phyloP scores from a whole-genome alignment of 352 stramenopile species.

The Pythium coloratum region DNA sequence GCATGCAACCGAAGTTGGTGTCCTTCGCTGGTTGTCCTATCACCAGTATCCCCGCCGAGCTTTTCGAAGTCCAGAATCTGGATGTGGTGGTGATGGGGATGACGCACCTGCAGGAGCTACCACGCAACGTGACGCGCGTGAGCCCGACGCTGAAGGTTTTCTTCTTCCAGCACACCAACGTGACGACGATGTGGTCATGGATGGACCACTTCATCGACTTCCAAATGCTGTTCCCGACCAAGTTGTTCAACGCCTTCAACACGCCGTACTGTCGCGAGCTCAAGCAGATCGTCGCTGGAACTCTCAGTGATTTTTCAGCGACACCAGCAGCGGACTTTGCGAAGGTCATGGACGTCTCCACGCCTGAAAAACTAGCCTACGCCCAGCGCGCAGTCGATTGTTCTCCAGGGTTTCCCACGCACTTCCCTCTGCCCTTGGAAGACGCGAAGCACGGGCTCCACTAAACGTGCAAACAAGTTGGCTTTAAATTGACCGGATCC shows the following conservation, averaged over 20 bases:
- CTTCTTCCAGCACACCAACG: background rate
- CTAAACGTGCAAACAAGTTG: no score
- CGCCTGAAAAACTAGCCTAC: background rate
- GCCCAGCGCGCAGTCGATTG: background rate
- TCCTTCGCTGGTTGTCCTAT: conserved; percentile 6
- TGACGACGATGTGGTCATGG: background rate
- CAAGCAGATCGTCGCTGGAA: background rate
- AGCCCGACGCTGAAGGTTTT: background rate
- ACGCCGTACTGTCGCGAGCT: background rate
- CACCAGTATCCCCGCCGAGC: background rate
- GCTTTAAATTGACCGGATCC: no score
- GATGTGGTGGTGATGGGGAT: background rate
- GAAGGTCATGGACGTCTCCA: background rate
- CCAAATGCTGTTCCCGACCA: background rate
- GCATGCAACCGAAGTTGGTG: conserved; percentile 4
- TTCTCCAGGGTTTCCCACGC: background rate
- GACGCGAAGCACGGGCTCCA: no score
- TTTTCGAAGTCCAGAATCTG: background rate
- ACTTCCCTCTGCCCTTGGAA: background rate
- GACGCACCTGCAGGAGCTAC: background rate
- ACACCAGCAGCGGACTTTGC: background rate
- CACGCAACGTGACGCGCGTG: background rate
- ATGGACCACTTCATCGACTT: background rate
- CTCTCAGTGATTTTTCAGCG: background rate
- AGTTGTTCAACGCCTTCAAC: background rate